phyloP scores from a whole-genome alignment of 31 red algal genomes.

The Endocladia muricata region DNA sequence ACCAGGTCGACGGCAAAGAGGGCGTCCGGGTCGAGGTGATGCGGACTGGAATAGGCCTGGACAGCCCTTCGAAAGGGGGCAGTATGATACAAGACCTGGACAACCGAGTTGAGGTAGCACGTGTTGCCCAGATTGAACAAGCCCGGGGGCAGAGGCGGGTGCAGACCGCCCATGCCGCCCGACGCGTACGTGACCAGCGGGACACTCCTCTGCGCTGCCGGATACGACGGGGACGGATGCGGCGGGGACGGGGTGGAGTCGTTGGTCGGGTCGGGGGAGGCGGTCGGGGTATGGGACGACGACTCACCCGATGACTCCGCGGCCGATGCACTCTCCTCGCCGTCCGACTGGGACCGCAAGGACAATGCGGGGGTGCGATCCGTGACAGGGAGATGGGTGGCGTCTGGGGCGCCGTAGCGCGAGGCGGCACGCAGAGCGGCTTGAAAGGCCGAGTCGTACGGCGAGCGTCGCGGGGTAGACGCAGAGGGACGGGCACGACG shows the following conservation, averaged over 20 bases:
- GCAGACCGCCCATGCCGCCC: background rate
- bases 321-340: background rate
- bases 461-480: too few species aligned
- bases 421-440: too few species aligned
- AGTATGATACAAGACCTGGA: slow-evolving; percentile 88
- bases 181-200: background rate
- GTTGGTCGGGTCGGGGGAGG: background rate
- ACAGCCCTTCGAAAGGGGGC: slow-evolving; percentile 51
- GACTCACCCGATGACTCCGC: background rate
- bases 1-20: slow-evolving; percentile 31
- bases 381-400: too few species aligned
- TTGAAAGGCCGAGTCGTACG: too few species aligned
- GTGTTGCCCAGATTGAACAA: slow-evolving; percentile 95
- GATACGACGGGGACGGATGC: background rate
- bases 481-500: too few species aligned
- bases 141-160: slow-evolving; percentile 51
- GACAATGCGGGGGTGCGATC: too few species aligned
- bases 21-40: background rate
- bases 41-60: slow-evolving; percentile 3
- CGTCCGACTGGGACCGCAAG: too few species aligned
- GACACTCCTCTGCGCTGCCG: background rate
- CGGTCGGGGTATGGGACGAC: slow-evolving; percentile 1
- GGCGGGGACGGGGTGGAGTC: background rate
- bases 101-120: slow-evolving; percentile 88
- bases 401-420: too few species aligned